Evolutionary conservation across 2,329 filamentous ascomycete species (phyloP).

Genomic region (Ophiostoma ulmi): DNA sequence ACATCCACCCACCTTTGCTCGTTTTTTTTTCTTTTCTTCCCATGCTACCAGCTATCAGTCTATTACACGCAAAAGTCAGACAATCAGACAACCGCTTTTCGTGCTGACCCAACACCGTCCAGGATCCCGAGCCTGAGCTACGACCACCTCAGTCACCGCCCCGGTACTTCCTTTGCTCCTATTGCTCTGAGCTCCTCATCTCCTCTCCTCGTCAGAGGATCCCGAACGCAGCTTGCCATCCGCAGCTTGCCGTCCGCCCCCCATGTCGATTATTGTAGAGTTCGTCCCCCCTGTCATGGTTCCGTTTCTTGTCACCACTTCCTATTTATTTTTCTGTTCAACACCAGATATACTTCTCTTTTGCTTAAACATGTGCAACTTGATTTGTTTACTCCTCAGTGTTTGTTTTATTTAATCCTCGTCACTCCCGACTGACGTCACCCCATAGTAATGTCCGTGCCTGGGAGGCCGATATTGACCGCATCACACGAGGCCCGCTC

Average conservation of each 20-base stretch:
- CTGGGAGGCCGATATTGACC: slow-evolving; percentile 53
- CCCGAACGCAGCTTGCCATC: slow-evolving; percentile 18
- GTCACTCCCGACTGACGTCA: neutral
- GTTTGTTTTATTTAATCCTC: neutral
- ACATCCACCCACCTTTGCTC: slow-evolving; percentile 11
- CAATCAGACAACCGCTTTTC: slow-evolving; percentile 14
- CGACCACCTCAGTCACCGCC: neutral
- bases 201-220: slow-evolving; percentile 8
- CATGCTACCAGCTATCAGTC: slow-evolving; percentile 7
- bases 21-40: too few species aligned
- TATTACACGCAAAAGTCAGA: slow-evolving; percentile 14
- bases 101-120: slow-evolving; percentile 5
- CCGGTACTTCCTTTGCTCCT: slow-evolving; percentile 10
- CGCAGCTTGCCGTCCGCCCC: slow-evolving; percentile 11
- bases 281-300: slow-evolving; percentile 33
- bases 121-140: slow-evolving; percentile 7
- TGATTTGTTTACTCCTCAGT: neutral
- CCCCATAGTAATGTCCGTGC: slow-evolving; percentile 27
- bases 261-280: slow-evolving; percentile 48
- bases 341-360: too few species aligned
- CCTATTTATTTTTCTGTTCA: neutral
- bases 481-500: slow-evolving; percentile 48
- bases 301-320: neutral
- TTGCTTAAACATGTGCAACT: too few species aligned
- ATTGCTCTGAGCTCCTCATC: neutral